A percentile compares a stretch with the other conserved stretches of the same genome.
Conservation (phyloP, 345 rosid genomes). For the Brassica incana region DNA sequence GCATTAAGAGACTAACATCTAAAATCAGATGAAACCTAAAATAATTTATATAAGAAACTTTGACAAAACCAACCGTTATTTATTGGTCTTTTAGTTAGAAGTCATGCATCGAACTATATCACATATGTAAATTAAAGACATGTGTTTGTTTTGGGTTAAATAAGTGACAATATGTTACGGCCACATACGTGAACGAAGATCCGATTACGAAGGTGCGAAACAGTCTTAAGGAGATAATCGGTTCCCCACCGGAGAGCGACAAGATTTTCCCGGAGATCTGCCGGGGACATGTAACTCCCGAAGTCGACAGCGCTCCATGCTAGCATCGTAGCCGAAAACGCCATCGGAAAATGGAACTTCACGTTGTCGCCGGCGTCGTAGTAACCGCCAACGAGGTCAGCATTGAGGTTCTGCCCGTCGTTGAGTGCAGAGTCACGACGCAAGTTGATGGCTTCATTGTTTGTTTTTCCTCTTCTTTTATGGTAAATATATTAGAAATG, state of each 20-base stretch:
- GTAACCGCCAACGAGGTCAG: slow-evolving; percentile 81
- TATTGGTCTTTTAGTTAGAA: background rate
- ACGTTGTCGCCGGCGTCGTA: slow-evolving; percentile 95
- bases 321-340: slow-evolving; percentile 79
- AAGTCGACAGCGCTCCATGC: slow-evolving; percentile 88
- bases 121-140: background rate
- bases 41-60: background rate
- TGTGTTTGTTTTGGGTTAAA: background rate
- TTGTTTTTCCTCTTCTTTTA: too few relatives aligned
- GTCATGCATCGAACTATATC: background rate
- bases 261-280: slow-evolving; percentile 50
- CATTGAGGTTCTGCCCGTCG: slow-evolving; percentile 63
- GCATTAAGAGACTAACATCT: background rate
- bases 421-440: slow-evolving; percentile 68
- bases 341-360: slow-evolving; percentile 94
- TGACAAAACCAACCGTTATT: background rate
- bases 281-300: slow-evolving; percentile 61
- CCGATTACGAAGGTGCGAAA: slow-evolving; percentile 75
- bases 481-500: too few relatives aligned
- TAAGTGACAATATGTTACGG: background rate
- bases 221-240: slow-evolving; percentile 79
- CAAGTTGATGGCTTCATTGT: background rate
- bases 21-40: background rate
- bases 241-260: slow-evolving; percentile 76
- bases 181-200: slow-evolving; percentile 76